Conservation (phyloP, 129 eudicot genomes). For the Artemisia argyi region DNA sequence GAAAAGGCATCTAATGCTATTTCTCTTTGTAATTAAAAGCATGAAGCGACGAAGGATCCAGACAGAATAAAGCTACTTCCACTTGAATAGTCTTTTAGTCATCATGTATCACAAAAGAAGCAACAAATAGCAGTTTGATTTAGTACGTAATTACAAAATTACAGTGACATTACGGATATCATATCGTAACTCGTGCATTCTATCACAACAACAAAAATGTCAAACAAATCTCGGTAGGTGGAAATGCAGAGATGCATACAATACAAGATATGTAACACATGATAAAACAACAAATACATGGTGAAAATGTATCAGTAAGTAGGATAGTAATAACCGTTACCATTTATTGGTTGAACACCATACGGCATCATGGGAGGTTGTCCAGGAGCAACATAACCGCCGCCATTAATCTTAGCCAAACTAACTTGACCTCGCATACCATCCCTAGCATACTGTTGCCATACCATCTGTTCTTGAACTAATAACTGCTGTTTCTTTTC, state of each 20-base stretch:
- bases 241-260: conserved; percentile 3
- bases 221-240: conserved; percentile 17
- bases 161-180: conserved; percentile 19
- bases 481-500: conserved; percentile 82
- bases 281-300: conserved; percentile 24
- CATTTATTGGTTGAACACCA: conserved; percentile 61
- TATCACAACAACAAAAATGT: conserved; percentile 35
- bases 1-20: conserved; percentile 31
- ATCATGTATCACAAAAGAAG: conserved; percentile 26
- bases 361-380: conserved; percentile 54
- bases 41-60: conserved; percentile 26
- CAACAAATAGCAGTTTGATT: conserved; percentile 12
- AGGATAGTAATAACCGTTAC: conserved; percentile 49
- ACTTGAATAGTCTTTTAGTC: conserved; percentile 7
- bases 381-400: conserved; percentile 49
- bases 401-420: conserved; percentile 28
- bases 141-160: conserved; percentile 14
- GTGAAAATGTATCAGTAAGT: conserved; percentile 44
- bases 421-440: conserved; percentile 37
- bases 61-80: conserved; percentile 30
- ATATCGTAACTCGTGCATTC: conserved; percentile 27
- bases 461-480: conserved; percentile 72
- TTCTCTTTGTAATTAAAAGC: conserved; percentile 22
- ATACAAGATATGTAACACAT: conserved; percentile 23
- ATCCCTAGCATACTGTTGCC: conserved; percentile 46